phyloP scores from a whole-genome alignment of 2,329 filamentous ascomycete genomes.

The Aspergillus pseudoglaucus region DNA sequence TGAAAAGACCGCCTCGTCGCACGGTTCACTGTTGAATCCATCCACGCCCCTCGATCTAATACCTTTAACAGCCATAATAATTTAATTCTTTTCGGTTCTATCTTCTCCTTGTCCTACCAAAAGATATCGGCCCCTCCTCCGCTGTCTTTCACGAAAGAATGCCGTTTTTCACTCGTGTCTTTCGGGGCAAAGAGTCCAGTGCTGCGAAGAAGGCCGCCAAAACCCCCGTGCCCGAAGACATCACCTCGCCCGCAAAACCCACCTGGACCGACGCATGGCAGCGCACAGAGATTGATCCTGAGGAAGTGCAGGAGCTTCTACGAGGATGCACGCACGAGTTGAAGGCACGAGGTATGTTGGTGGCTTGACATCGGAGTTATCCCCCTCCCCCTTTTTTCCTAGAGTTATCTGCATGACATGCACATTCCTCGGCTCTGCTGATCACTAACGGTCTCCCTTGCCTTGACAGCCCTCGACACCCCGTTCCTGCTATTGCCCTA shows the following conservation, averaged over 20 bases:
- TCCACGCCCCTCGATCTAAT: neutral
- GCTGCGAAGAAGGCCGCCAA: conserved; percentile 55
- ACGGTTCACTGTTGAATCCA: conserved; percentile 6
- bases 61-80: neutral
- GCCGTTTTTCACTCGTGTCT: conserved; percentile 55
- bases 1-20: conserved; percentile 4
- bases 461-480: conserved; percentile 65
- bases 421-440: conserved; percentile 25
- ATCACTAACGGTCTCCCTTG: conserved; percentile 19
- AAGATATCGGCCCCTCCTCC: conserved; percentile 5
- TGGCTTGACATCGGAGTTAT: conserved; percentile 4
- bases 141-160: conserved; percentile 28
- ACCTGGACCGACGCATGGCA: conserved; percentile 85
- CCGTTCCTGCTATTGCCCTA: conserved; percentile 94
- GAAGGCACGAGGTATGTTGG: conserved; percentile 76
- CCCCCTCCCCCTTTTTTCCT: conserved; percentile 11
- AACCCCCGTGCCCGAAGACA: conserved; percentile 44
- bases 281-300: conserved; percentile 72
- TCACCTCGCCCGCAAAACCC: conserved; percentile 58
- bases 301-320: conserved; percentile 85
- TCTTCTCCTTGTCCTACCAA: too few relatives aligned
- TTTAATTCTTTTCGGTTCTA: neutral
- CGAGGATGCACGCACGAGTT: conserved; percentile 81
- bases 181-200: conserved; percentile 69
- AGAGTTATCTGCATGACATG: conserved; percentile 12